A percentile compares a stretch with the other conserved stretches of the same genome.
These are phyloP conservation scores for Myochromella boudieri DNA, from an alignment of 768 basidiomycete species.

Conservation along the genomic window DNA sequence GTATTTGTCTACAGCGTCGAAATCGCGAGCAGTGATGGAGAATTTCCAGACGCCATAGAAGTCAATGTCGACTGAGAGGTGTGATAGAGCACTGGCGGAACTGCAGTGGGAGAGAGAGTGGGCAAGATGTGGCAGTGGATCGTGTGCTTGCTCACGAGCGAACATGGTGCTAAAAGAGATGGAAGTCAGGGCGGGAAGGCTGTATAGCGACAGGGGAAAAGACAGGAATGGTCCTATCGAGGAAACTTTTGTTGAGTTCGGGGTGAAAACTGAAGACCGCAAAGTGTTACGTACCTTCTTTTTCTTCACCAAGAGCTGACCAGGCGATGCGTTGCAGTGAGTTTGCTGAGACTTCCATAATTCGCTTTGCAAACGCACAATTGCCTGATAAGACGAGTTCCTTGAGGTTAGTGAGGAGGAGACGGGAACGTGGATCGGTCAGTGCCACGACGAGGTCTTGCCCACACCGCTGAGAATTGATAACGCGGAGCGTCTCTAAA, in stretches of 20 bases:
- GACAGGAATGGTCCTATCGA: background rate
- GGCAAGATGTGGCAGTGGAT: constrained; percentile 8
- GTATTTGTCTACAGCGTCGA: constrained; percentile 8
- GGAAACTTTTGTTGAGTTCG: background rate
- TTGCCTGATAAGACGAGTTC: constrained; percentile 2
- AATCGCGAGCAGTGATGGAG: constrained; percentile 13
- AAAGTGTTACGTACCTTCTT: background rate
- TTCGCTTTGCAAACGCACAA: background rate
- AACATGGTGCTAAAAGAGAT: constrained; percentile 5
- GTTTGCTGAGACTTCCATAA: background rate
- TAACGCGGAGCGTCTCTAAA: constrained; percentile 1
- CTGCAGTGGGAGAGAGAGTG: background rate
- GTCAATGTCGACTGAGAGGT: constrained; percentile 8
- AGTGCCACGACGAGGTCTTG: constrained; percentile 2
- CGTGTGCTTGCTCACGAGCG: constrained; percentile 5
- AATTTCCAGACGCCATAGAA: constrained; percentile 17
- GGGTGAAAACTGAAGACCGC: background rate
- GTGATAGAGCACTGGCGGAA: background rate
- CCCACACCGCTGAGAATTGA: background rate
- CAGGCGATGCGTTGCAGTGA: constrained; percentile 2
- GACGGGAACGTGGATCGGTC: background rate
- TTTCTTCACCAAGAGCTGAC: constrained; percentile 1
- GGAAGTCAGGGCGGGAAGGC: background rate
- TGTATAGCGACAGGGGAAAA: background rate
- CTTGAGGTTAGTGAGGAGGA: background rate